These are phyloP conservation scores for Starmerella scarabaei DNA, from an alignment of 805 yeast genomes.

Conservation along the genomic window DNA sequence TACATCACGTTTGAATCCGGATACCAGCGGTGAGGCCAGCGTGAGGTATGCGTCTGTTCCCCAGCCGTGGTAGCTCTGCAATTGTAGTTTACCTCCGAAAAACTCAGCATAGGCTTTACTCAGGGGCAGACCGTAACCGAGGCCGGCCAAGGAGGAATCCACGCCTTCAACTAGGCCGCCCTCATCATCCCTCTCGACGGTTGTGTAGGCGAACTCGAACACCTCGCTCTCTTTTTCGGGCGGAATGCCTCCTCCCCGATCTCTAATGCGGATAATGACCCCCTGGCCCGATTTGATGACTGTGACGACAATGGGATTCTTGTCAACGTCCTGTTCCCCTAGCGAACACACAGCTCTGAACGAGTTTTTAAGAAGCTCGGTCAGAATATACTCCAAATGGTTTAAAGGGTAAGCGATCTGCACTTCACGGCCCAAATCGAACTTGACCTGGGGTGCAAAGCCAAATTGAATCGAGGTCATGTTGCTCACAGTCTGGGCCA, in stretches of 20 bases:
- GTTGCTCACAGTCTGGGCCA: slow-evolving; percentile 67
- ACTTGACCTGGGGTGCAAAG: slow-evolving; percentile 45
- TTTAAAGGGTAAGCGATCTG: slow-evolving; percentile 72
- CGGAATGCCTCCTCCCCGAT: slow-evolving; percentile 79
- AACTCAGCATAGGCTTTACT: slow-evolving; percentile 62
- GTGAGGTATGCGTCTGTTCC: slow-evolving; percentile 66
- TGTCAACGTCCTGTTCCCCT: slow-evolving; percentile 37
- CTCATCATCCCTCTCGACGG: slow-evolving; percentile 42
- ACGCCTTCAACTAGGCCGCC: slow-evolving; percentile 53
- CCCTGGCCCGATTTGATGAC: slow-evolving; percentile 35
- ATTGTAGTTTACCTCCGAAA: slow-evolving; percentile 55
- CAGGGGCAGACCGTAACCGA: slow-evolving; percentile 91
- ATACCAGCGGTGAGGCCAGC: slow-evolving; percentile 20
- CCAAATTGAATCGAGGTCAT: slow-evolving; percentile 76
- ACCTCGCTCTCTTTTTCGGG: slow-evolving; percentile 52
- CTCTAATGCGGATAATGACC: slow-evolving; percentile 68
- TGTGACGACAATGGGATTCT: slow-evolving; percentile 36
- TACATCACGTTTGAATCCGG: slow-evolving; percentile 17
- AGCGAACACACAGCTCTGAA: slow-evolving; percentile 62
- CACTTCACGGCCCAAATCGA: slow-evolving; percentile 46
- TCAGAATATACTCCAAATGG: slow-evolving; percentile 76
- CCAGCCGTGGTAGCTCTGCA: slow-evolving; percentile 61
- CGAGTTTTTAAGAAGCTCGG: slow-evolving; percentile 78
- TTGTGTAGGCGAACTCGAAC: slow-evolving; percentile 77
- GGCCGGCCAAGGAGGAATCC: slow-evolving; percentile 70